These are phyloP conservation scores for Saussurea involucrata DNA, from an alignment of 129 eudicot species.

Conservation along the genomic window DNA sequence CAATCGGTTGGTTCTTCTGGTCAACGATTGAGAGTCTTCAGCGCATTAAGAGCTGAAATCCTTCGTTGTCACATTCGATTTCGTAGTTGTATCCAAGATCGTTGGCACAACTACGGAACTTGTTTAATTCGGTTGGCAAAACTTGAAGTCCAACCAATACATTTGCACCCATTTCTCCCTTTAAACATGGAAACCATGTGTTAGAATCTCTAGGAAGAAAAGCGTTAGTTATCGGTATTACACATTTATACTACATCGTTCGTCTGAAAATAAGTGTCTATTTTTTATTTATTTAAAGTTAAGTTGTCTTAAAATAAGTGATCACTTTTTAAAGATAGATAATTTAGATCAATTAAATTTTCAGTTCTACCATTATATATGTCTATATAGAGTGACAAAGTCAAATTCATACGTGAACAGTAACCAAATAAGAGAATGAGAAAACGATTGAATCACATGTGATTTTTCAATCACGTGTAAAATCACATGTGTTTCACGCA, in stretches of 20 bases:
- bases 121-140: conserved; percentile 41
- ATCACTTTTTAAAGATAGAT: no score
- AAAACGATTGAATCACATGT: no score
- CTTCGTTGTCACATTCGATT: conserved; percentile 53
- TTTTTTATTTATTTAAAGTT: no score
- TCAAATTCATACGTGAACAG: no score
- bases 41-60: conserved; percentile 62
- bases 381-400: no score
- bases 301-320: no score
- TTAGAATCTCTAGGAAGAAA: neutral
- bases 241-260: neutral
- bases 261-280: neutral
- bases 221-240: no score
- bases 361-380: no score
- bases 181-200: neutral
- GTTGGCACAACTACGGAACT: conserved; percentile 53
- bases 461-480: no score
- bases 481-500: no score
- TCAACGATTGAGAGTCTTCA: neutral
- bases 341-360: no score
- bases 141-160: conserved; percentile 84
- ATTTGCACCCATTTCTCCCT: conserved; percentile 89
- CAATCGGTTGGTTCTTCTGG: neutral
- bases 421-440: no score
- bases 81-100: conserved; percentile 75